phyloP scores from a whole-genome alignment of 352 stramenopile species.

The Pythium guiyangense region DNA sequence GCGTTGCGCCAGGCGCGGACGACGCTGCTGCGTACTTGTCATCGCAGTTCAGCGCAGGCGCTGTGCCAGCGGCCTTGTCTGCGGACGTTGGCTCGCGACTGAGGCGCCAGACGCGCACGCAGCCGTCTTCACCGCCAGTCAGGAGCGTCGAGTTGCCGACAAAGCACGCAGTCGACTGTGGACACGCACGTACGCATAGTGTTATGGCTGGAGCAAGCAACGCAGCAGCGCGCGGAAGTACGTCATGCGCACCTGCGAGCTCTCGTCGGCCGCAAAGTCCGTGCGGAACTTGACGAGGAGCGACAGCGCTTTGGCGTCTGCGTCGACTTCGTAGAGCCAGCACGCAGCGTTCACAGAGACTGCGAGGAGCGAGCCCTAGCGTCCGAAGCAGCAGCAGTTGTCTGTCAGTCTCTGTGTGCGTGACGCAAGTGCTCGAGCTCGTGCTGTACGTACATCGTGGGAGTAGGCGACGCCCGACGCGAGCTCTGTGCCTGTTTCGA shows the following conservation, averaged over 20 bases:
- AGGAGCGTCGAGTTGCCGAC: slow-evolving; percentile 75
- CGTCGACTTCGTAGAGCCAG: slow-evolving; percentile 72
- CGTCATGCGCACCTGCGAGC: slow-evolving; percentile 36
- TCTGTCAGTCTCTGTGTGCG: too few species aligned
- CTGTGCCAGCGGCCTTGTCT: slow-evolving; percentile 37
- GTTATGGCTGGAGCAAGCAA: background rate
- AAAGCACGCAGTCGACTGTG: slow-evolving; percentile 64
- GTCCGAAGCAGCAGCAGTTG: too few species aligned
- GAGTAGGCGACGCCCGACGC: slow-evolving; percentile 76
- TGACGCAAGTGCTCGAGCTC: background rate
- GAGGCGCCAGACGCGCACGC: slow-evolving; percentile 70
- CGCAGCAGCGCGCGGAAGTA: background rate
- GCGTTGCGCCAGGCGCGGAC: background rate
- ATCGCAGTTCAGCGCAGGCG: slow-evolving; percentile 27
- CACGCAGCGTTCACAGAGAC: slow-evolving; percentile 71
- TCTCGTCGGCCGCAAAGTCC: slow-evolving; percentile 71
- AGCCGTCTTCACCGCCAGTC: slow-evolving; percentile 78
- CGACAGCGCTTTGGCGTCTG: slow-evolving; percentile 48
- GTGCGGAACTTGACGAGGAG: slow-evolving; percentile 79
- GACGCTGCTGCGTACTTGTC: slow-evolving; percentile 16
- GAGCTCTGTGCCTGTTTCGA: slow-evolving; percentile 65
- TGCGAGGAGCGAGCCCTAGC: slow-evolving; percentile 54
- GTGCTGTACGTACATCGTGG: slow-evolving; percentile 31
- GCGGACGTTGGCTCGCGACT: slow-evolving; percentile 41
- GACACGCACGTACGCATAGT: background rate